Evolutionary conservation across 2,329 filamentous ascomycete genomes (phyloP).

Genomic region (Phyllosticta capitalensis): DNA sequence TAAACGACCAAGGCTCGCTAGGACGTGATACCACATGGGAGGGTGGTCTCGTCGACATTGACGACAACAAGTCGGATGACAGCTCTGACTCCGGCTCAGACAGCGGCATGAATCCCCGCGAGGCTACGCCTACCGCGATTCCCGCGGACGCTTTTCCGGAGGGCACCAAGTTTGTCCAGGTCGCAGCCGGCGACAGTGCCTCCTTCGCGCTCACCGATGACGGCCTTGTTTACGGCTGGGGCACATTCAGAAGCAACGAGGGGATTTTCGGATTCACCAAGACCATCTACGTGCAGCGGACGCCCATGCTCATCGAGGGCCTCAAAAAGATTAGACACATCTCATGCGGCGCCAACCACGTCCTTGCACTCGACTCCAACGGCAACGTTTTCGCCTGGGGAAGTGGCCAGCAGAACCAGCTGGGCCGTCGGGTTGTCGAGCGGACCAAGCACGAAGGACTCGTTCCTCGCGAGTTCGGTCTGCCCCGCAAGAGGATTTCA

Average conservation of each 20-base stretch:
- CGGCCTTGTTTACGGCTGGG: conserved; percentile 73
- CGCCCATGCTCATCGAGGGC: conserved; percentile 48
- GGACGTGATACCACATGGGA: conserved; percentile 64
- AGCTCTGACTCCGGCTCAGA: conserved; percentile 43
- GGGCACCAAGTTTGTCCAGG: conserved; percentile 54
- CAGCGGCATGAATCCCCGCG: conserved; percentile 59
- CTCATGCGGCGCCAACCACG: conserved; percentile 60
- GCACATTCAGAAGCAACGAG: conserved; percentile 66
- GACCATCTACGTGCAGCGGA: conserved; percentile 26
- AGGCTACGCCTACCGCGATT: conserved; percentile 57
- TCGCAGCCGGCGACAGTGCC: conserved; percentile 64
- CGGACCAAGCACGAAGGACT: conserved; percentile 46
- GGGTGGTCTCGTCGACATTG: conserved; percentile 48
- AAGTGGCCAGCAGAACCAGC: conserved; percentile 60
- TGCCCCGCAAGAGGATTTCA: conserved; percentile 46
- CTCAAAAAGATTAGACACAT: conserved; percentile 58
- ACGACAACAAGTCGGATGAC: conserved; percentile 43
- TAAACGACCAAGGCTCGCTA: conserved; percentile 75
- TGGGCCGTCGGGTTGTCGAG: conserved; percentile 56
- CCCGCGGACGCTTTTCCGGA: conserved; percentile 47
- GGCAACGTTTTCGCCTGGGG: conserved; percentile 63
- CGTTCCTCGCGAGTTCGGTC: conserved; percentile 47
- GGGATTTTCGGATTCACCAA: conserved; percentile 56
- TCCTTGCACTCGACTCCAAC: conserved; percentile 56
- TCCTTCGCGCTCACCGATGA: conserved; percentile 68